Conservation (phyloP, 2,329 filamentous ascomycete genomes). For the Pyrenophora teres region DNA sequence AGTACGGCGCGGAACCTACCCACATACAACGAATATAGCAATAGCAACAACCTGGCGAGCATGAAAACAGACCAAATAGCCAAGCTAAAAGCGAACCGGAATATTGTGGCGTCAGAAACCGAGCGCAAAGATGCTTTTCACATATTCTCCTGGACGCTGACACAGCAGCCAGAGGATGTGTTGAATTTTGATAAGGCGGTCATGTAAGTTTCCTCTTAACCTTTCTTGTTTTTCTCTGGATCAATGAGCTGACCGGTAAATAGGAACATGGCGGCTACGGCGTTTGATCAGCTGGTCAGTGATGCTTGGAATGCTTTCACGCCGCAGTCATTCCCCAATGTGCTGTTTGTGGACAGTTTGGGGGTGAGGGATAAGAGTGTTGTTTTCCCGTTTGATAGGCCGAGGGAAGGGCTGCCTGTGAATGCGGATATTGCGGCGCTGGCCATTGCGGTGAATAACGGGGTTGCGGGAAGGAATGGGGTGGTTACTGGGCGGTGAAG, state of each 20-base stretch:
- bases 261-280: constrained; percentile 34
- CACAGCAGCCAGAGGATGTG: constrained; percentile 42
- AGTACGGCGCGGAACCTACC: constrained; percentile 37
- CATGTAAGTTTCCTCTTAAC: constrained; percentile 14
- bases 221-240: not conserved
- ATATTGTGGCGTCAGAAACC: constrained; percentile 27
- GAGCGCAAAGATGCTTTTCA: constrained; percentile 42
- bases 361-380: constrained; percentile 41
- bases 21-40: constrained; percentile 43
- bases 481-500: constrained; percentile 26
- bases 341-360: constrained; percentile 43
- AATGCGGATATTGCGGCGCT: constrained; percentile 40
- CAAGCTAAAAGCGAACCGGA: constrained; percentile 42
- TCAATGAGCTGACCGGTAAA: not conserved
- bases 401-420: constrained; percentile 19
- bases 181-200: constrained; percentile 41
- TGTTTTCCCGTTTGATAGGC: constrained; percentile 38
- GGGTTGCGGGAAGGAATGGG: constrained; percentile 35
- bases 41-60: constrained; percentile 36
- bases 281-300: constrained; percentile 40
- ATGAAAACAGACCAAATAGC: constrained; percentile 48
- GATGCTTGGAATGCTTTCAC: constrained; percentile 43
- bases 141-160: constrained; percentile 46
- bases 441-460: constrained; percentile 47
- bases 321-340: constrained; percentile 43